Conservation (phyloP, 2,329 filamentous ascomycete genomes). For the Colletotrichum lentis region DNA sequence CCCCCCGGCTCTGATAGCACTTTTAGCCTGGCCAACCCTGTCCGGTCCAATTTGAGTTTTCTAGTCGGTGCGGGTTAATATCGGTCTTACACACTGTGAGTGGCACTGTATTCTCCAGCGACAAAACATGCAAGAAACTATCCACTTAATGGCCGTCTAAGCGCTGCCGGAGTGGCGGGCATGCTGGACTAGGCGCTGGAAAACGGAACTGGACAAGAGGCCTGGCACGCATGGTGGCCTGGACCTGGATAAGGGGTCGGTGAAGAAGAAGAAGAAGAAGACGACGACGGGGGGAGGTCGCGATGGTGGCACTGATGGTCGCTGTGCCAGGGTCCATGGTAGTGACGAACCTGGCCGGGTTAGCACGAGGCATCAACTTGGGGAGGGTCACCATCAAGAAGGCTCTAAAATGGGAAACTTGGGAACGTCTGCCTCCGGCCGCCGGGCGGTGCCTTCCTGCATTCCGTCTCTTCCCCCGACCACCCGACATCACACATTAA, state of each 20-base stretch:
- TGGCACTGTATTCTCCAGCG: conserved; percentile 21
- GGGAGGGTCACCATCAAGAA: conserved; percentile 10
- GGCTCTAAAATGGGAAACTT: conserved; percentile 26
- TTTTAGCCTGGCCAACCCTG: conserved; percentile 28
- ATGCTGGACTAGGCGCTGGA: conserved; percentile 21
- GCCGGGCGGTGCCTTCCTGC: conserved; percentile 20
- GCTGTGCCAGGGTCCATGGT: background rate
- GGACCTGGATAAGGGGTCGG: conserved; percentile 14
- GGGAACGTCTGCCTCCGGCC: conserved; percentile 18
- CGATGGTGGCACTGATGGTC: background rate
- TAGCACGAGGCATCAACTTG: conserved; percentile 21
- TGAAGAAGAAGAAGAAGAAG: background rate
- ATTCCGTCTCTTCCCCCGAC: conserved; percentile 27
- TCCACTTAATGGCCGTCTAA: conserved; percentile 17
- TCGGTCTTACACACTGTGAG: conserved; percentile 11
- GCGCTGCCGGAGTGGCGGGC: conserved; percentile 24
- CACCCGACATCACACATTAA: conserved; percentile 12
- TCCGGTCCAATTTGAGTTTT: conserved; percentile 36
- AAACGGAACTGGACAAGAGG: background rate
- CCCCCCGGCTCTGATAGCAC: conserved; percentile 24
- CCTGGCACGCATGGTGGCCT: conserved; percentile 8
- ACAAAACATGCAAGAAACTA: background rate
- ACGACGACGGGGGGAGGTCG: background rate
- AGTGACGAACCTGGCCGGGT: conserved; percentile 6
- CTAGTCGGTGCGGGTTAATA: conserved; percentile 18